Conservation (phyloP, 2,329 filamentous ascomycete genomes). For the Trichoderma lentiforme region DNA sequence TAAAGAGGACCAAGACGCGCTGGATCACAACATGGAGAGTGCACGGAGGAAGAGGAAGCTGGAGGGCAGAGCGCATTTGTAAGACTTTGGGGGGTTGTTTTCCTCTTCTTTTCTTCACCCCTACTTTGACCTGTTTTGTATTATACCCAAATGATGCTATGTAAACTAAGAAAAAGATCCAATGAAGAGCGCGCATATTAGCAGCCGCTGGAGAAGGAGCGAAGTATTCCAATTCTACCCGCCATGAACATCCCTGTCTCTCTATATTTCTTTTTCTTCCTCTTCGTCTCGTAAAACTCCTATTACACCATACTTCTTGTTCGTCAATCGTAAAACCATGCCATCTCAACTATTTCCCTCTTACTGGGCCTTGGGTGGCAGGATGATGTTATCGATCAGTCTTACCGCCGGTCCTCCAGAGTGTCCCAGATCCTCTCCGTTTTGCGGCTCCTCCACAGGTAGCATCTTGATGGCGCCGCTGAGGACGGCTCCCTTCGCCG, state of each 20-base stretch:
- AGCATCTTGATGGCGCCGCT: slow-evolving; percentile 91
- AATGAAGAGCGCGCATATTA: not conserved
- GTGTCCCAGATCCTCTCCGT: slow-evolving; percentile 73
- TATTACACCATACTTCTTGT: not conserved
- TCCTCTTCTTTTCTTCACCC: not conserved
- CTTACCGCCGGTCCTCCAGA: slow-evolving; percentile 72
- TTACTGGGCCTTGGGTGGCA: slow-evolving; percentile 42
- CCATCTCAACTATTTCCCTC: not conserved
- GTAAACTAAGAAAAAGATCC: not conserved
- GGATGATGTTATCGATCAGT: slow-evolving; percentile 89
- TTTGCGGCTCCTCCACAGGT: slow-evolving; percentile 66
- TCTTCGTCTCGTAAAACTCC: not conserved
- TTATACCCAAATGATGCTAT: slow-evolving; percentile 14
- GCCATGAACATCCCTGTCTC: not conserved
- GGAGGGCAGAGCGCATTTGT: slow-evolving; percentile 51
- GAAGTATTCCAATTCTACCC: not conserved
- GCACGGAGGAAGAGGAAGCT: slow-evolving; percentile 47
- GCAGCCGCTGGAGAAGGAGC: not conserved
- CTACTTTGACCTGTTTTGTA: not conserved
- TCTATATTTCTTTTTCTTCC: not conserved
- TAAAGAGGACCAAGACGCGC: slow-evolving; percentile 46
- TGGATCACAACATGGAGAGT: slow-evolving; percentile 44
- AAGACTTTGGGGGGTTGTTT: slow-evolving; percentile 16
- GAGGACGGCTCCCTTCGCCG: slow-evolving; percentile 70
- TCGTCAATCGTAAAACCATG: slow-evolving; percentile 3